phyloP scores from a whole-genome alignment of 176 grass and related monocot genomes.

The Urochloa ruziziensis region DNA sequence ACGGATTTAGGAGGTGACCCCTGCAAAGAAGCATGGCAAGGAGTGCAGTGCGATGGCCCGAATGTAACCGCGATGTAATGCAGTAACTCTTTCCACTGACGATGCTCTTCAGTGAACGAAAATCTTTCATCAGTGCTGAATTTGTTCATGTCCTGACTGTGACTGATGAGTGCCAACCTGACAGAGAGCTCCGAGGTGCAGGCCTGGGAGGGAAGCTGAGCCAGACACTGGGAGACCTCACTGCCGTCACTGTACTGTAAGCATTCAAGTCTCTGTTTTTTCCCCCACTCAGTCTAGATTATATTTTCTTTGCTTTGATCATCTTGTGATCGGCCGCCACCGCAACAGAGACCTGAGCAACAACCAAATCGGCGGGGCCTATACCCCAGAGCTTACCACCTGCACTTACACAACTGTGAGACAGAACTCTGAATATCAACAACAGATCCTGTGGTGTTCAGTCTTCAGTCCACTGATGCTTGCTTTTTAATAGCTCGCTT shows the following conservation, averaged over 20 bases:
- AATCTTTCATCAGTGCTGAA: background rate
- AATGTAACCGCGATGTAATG: slow-evolving; percentile 52
- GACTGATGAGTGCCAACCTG: background rate
- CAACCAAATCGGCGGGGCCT: slow-evolving; percentile 44
- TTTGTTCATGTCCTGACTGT: background rate
- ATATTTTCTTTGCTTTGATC: background rate
- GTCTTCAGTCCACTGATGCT: background rate
- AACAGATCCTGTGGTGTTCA: background rate
- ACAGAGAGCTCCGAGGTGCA: slow-evolving; percentile 51
- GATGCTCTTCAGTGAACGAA: background rate
- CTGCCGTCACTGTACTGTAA: slow-evolving; percentile 47
- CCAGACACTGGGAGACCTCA: slow-evolving; percentile 43
- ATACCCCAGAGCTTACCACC: slow-evolving; percentile 42
- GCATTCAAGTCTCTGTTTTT: background rate
- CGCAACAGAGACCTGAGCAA: slow-evolving; percentile 40
- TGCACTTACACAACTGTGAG: slow-evolving; percentile 45
- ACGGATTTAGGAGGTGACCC: slow-evolving; percentile 49
- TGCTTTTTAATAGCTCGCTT: background rate
- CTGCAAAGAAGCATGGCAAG: slow-evolving; percentile 56
- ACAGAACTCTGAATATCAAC: background rate
- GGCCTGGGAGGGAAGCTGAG: slow-evolving; percentile 52
- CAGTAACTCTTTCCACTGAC: background rate
- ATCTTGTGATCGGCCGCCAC: background rate
- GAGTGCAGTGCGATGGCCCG: slow-evolving; percentile 49
- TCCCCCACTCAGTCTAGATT: background rate